Evolutionary conservation across 176 grass and related monocot genomes (phyloP).

Genomic region (bread wheat (Triticum aestivum)): DNA sequence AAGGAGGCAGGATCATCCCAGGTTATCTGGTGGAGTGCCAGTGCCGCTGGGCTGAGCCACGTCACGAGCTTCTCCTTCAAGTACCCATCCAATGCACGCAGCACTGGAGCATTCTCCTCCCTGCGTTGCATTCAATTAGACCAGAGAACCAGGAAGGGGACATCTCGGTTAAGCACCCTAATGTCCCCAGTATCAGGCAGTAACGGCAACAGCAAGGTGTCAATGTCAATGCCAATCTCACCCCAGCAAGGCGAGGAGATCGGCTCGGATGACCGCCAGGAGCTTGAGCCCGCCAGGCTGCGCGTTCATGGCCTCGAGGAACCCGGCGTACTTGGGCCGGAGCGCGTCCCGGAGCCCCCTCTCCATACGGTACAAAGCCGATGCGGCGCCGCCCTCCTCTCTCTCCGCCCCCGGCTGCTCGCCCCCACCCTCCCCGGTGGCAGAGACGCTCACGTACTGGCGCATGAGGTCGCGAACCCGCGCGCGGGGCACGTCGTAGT

Average conservation of each 20-base stretch:
- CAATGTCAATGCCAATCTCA: slow-evolving; percentile 36
- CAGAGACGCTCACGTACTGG: slow-evolving; percentile 62
- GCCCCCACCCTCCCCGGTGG: not conserved
- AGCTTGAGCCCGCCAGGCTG: slow-evolving; percentile 86
- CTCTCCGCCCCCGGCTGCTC: slow-evolving; percentile 23
- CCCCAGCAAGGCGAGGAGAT: slow-evolving; percentile 73
- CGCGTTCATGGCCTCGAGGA: slow-evolving; percentile 84
- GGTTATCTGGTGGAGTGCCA: slow-evolving; percentile 86
- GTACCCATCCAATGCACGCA: slow-evolving; percentile 84
- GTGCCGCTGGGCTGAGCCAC: slow-evolving; percentile 89
- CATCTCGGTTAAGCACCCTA: not conserved
- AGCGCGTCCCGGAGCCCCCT: slow-evolving; percentile 68
- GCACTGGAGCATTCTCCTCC: slow-evolving; percentile 62
- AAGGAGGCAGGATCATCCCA: slow-evolving; percentile 95
- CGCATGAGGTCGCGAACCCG: slow-evolving; percentile 68
- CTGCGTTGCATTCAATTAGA: slow-evolving; percentile 35
- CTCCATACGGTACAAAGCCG: slow-evolving; percentile 84
- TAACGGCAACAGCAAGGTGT: not conserved
- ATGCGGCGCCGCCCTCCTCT: slow-evolving; percentile 30
- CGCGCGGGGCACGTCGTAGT: slow-evolving; percentile 78
- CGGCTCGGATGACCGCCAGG: slow-evolving; percentile 73
- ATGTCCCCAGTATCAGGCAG: not conserved
- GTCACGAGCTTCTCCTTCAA: slow-evolving; percentile 96
- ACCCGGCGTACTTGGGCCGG: slow-evolving; percentile 64
- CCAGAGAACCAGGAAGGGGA: slow-evolving; percentile 5